Base-by-base conservation (phyloP, 2,329 filamentous ascomycete species). In the Alternaria gansuensis region DNA sequence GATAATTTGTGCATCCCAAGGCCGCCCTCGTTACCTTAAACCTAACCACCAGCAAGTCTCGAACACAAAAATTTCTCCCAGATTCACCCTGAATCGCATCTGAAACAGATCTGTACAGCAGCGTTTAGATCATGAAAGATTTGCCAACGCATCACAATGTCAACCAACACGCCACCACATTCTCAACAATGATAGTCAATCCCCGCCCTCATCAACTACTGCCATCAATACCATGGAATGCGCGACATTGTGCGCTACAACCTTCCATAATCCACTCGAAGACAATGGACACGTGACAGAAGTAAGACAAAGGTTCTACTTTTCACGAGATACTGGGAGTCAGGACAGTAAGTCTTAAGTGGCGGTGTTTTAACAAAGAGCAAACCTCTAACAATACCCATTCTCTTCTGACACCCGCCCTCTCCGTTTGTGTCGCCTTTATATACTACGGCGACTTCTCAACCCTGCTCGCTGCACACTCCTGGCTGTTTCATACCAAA, bases 351-450 rank as follows among this genome's bases (percentile, higher is more conserved):
- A 62, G 64, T 65, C 65, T 72, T 57, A 58, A 50, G 52, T 33
- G 29, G 41, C 29, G 34, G 43, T 49, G 29, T 33, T 39, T 52
- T 60, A 59, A 72, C 70, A 74, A 74, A 72, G 68, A 66, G 66
- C 67, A 71, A 70, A 68, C 57, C 33, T 39, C 61, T 55, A 68
- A 70, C 68, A 70, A 74, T 65, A 57, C 48, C 46, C 54, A 62
- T 63, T 53, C 45, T 68, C 48, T 36, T 51, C 54, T 44, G 37
- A 49, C 46, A 60, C 51, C 56, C 39, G 55, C 67, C 68, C 72
- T 70, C 60, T 67, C 46, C 58, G 66, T 71, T 74, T 72, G 66
- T 69, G 51, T 53, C 43, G 48, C 23, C 46, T 66, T 66, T 66
- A 72, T 73, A 75, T 69, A 68, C 60, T 44, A 34, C 55, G 62